These are phyloP conservation scores for Monosporascus sp. DNA, from an alignment of 2,329 filamentous ascomycete genomes.

Conservation along the genomic window DNA sequence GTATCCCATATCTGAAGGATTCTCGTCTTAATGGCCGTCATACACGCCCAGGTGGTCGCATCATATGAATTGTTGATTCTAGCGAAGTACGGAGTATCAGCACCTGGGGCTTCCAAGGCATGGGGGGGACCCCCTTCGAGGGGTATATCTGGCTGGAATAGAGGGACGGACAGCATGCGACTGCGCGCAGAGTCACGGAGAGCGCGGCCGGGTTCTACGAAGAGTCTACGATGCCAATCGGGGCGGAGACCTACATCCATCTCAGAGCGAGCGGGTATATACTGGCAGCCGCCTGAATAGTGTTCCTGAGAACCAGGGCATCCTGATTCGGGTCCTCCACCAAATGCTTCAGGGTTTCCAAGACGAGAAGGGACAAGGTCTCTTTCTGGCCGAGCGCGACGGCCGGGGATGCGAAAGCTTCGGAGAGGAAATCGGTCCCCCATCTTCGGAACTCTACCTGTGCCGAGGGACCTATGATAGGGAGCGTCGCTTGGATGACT, in stretches of 20 bases:
- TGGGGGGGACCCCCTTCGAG: not conserved
- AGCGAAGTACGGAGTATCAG: slow-evolving; percentile 28
- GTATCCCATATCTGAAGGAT: slow-evolving; percentile 87
- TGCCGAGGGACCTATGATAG: slow-evolving; percentile 73
- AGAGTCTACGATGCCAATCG: slow-evolving; percentile 21
- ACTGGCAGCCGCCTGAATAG: slow-evolving; percentile 84
- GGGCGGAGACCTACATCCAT: slow-evolving; percentile 73
- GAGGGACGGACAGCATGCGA: slow-evolving; percentile 6
- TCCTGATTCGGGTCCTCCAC: slow-evolving; percentile 72
- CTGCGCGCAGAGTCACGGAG: slow-evolving; percentile 16
- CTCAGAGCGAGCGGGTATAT: slow-evolving; percentile 88
- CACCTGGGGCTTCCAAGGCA: slow-evolving; percentile 5
- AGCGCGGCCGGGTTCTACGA: slow-evolving; percentile 18
- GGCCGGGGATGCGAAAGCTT: slow-evolving; percentile 91
- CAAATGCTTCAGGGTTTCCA: slow-evolving; percentile 70
- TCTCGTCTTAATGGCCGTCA: slow-evolving; percentile 81
- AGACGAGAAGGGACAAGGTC: slow-evolving; percentile 67
- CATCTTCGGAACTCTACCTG: slow-evolving; percentile 83
- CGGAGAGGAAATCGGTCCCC: slow-evolving; percentile 92
- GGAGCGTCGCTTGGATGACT: slow-evolving; percentile 88
- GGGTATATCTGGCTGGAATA: slow-evolving; percentile 2
- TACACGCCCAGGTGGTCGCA: slow-evolving; percentile 75
- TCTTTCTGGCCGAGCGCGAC: slow-evolving; percentile 74
- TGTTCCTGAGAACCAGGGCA: slow-evolving; percentile 72
- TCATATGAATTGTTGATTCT: slow-evolving; percentile 88